Conservation (phyloP, 129 eudicot genomes). For the Logfia minima region DNA sequence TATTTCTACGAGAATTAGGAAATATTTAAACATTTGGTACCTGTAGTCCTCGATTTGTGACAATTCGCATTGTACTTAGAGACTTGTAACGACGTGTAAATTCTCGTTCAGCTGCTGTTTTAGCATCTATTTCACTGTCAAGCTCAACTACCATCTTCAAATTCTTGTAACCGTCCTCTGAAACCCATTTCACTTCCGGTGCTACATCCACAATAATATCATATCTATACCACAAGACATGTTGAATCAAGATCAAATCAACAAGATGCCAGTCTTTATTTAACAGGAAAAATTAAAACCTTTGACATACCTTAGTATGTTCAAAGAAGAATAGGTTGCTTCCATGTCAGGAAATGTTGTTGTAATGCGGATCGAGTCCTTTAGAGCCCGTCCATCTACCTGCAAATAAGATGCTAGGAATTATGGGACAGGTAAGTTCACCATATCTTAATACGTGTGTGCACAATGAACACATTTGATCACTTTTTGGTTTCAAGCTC, state of each 20-base stretch:
- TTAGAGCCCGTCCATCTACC: conserved; percentile 79
- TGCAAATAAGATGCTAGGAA: conserved; percentile 29
- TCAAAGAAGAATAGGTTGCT: conserved; percentile 50
- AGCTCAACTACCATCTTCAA: conserved; percentile 87
- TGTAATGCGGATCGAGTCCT: conserved; percentile 77
- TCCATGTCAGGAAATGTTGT: conserved; percentile 80
- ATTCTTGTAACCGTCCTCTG: conserved; percentile 86
- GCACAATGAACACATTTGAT: background rate
- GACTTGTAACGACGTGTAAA: conserved; percentile 77
- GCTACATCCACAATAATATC: conserved; percentile 84
- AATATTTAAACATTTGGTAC: conserved; percentile 34
- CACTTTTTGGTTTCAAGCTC: background rate
- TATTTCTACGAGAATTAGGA: background rate
- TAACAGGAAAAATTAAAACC: conserved; percentile 10
- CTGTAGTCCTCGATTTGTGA: conserved; percentile 86
- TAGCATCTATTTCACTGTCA: conserved; percentile 87
- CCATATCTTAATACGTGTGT: background rate
- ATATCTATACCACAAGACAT: conserved; percentile 50
- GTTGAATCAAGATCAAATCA: background rate
- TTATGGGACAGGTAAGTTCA: conserved; percentile 12
- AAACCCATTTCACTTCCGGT: conserved; percentile 88
- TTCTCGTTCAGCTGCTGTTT: conserved; percentile 74
- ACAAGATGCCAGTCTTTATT: background rate
- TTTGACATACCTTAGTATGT: conserved; percentile 58
- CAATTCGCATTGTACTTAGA: conserved; percentile 68